Evolutionary conservation across 495 filamentous ascomycete species (phyloP).

Genomic region (Jackrogersella multiformis): DNA sequence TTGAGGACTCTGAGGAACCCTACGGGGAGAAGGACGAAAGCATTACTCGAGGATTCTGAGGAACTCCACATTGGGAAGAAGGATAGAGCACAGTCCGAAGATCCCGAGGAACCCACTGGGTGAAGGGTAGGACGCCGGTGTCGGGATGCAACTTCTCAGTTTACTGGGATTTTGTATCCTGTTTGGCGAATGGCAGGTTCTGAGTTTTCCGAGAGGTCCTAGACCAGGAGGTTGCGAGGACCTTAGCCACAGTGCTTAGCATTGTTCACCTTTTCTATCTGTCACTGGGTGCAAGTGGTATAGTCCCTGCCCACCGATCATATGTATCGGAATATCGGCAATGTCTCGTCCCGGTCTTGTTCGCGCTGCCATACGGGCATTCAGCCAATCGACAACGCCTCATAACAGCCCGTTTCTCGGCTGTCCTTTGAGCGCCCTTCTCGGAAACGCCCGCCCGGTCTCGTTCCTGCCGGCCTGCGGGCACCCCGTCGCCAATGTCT

Average conservation of each 20-base stretch:
- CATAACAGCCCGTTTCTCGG: background rate
- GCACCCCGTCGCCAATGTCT: background rate
- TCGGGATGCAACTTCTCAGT: slow-evolving; percentile 17
- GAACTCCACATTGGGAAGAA: slow-evolving; percentile 10
- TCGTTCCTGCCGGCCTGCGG: slow-evolving; percentile 1
- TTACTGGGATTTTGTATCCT: background rate
- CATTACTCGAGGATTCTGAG: slow-evolving; percentile 9
- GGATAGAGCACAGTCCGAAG: no score
- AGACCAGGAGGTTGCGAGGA: slow-evolving; percentile 28
- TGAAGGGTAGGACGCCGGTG: slow-evolving; percentile 29
- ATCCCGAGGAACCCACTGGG: slow-evolving; percentile 30
- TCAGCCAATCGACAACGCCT: slow-evolving; percentile 11
- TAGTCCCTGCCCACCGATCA: slow-evolving; percentile 9
- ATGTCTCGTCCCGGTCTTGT: slow-evolving; percentile 28
- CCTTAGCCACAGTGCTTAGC: slow-evolving; percentile 7
- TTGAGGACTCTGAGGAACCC: slow-evolving; percentile 24
- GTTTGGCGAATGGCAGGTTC: slow-evolving; percentile 17
- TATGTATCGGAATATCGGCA: slow-evolving; percentile 22
- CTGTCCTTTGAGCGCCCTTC: slow-evolving; percentile 6
- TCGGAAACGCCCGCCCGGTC: background rate
- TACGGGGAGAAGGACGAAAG: slow-evolving; percentile 22
- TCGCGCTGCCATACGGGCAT: slow-evolving; percentile 19
- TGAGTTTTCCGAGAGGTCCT: slow-evolving; percentile 29
- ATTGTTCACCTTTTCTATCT: slow-evolving; percentile 5
- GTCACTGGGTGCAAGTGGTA: slow-evolving; percentile 15